A percentile compares a stretch with the other conserved stretches of the same genome.
Conservation (phyloP, 441 rosid genomes). For the Arabidopsis hybrid region DNA sequence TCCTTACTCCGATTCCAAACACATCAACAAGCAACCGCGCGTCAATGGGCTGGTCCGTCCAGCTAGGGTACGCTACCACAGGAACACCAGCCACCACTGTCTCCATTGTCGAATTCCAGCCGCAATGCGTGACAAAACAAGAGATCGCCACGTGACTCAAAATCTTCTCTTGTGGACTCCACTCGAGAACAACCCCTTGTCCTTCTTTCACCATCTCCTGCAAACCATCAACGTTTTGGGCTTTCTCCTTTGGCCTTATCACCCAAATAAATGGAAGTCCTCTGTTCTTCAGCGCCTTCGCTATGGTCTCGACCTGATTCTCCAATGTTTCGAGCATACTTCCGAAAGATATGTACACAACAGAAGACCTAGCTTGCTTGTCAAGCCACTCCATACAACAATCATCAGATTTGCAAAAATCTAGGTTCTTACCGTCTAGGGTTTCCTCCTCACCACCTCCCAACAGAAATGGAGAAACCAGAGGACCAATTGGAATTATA, state of each 20-base stretch:
- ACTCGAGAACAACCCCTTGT: slow-evolving; percentile 51
- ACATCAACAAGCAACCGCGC: slow-evolving; percentile 56
- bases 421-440: slow-evolving; percentile 37
- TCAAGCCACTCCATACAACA: slow-evolving; percentile 61
- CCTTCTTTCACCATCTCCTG: slow-evolving; percentile 47
- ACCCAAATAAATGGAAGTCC: slow-evolving; percentile 59
- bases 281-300: slow-evolving; percentile 48
- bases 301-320: slow-evolving; percentile 50
- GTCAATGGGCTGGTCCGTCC: slow-evolving; percentile 56
- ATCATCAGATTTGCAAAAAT: slow-evolving; percentile 47
- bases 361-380: slow-evolving; percentile 50
- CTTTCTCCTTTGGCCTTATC: slow-evolving; percentile 44
- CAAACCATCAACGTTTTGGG: slow-evolving; percentile 12
- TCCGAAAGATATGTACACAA: slow-evolving; percentile 65
- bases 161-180: slow-evolving; percentile 63
- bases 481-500: slow-evolving; percentile 53
- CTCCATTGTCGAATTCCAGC: slow-evolving; percentile 63
- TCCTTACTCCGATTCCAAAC: slow-evolving; percentile 51
- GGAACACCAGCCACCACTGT: slow-evolving; percentile 58
- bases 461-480: slow-evolving; percentile 54
- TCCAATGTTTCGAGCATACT: slow-evolving; percentile 46
- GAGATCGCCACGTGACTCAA: slow-evolving; percentile 49
- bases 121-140: slow-evolving; percentile 63
- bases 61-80: slow-evolving; percentile 54
- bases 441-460: slow-evolving; percentile 33